Conservation (phyloP, 345 rosid species). For the Hibiscus mutabilis region DNA sequence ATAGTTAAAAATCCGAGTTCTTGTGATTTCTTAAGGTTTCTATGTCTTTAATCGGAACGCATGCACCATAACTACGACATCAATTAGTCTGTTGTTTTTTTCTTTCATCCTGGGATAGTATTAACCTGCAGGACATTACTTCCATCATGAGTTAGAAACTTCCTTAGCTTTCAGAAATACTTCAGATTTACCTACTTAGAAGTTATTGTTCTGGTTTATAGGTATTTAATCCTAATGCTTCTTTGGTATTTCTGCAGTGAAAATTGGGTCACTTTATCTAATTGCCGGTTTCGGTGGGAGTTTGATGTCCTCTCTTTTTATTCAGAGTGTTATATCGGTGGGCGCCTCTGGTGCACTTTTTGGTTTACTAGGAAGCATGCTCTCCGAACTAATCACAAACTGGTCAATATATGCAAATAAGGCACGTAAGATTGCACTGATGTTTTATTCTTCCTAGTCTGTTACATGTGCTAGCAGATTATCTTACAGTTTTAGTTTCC, state of each 20-base stretch:
- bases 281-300: background rate
- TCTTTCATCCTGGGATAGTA: no score
- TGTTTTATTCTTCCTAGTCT: background rate
- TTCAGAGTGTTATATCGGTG: constrained; percentile 69
- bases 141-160: no score
- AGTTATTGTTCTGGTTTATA: no score
- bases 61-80: no score
- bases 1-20: no score
- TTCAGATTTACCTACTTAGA: no score
- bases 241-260: background rate
- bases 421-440: constrained; percentile 29
- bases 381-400: constrained; percentile 38
- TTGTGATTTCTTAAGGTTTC: no score
- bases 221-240: background rate
- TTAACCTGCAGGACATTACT: no score
- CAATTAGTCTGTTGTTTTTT: no score
- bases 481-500: background rate
- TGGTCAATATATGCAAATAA: constrained; percentile 92
- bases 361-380: background rate
- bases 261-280: background rate
- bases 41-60: no score
- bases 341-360: constrained; percentile 28
- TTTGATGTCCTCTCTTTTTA: constrained; percentile 54
- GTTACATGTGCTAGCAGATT: background rate
- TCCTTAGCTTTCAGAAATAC: no score